Percentiles rank a stretch among this genome's conserved stretches.
phyloP scores from a whole-genome alignment of 78 protist species.

The Salpingoeca rosetta region DNA sequence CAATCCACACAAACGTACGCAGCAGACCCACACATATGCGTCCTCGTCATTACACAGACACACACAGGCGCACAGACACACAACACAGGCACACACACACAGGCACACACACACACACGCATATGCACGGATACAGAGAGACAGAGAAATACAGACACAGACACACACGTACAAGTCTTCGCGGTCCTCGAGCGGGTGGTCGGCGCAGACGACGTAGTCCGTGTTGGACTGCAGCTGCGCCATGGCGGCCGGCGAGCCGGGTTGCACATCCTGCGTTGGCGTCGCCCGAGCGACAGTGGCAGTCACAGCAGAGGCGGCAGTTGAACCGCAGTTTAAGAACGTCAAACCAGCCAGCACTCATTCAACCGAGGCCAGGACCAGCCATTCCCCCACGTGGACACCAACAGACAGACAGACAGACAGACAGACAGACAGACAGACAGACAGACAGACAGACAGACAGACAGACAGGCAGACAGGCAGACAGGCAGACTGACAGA shows the following conservation, averaged over 20 bases:
- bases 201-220: slow-evolving; percentile 67
- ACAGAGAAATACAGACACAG: not conserved
- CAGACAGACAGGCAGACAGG: not conserved
- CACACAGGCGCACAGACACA: too few relatives aligned
- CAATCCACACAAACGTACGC: too few relatives aligned
- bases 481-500: too few relatives aligned
- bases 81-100: too few relatives aligned
- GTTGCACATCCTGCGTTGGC: slow-evolving; percentile 16
- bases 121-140: too few relatives aligned
- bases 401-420: not conserved
- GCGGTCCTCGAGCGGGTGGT: slow-evolving; percentile 35
- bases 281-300: too few relatives aligned
- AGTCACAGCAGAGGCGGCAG: too few relatives aligned
- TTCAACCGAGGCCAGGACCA: too few relatives aligned
- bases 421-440: not conserved
- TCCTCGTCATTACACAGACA: not conserved
- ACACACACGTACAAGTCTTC: slow-evolving; percentile 37
- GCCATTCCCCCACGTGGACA: too few relatives aligned
- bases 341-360: too few relatives aligned
- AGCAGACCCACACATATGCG: too few relatives aligned
- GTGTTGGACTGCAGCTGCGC: slow-evolving; percentile 47
- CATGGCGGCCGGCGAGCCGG: slow-evolving; percentile 54
- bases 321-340: too few relatives aligned
- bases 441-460: not conserved
- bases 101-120: not conserved